Percentiles rank a stretch among this genome's conserved stretches.
phyloP scores from a whole-genome alignment of 1,284 basidiomycete species.

The Exobasidium rhododendri region DNA sequence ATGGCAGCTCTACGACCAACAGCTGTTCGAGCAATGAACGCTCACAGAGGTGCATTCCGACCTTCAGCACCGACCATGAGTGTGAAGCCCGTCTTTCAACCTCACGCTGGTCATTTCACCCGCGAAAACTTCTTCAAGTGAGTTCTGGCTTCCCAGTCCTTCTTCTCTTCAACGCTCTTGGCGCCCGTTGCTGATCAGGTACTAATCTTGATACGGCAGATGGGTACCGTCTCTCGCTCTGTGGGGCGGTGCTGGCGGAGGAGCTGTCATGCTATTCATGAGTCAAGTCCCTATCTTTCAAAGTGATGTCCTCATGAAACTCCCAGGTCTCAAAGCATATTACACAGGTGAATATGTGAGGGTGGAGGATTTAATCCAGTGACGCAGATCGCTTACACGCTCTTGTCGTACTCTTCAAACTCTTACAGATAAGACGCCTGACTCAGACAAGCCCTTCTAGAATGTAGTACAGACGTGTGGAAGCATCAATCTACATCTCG shows the following conservation, averaged over 20 bases:
- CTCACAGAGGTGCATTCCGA: slow-evolving; percentile 14
- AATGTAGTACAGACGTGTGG: not conserved
- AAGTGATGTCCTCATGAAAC: slow-evolving; percentile 41
- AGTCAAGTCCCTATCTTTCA: slow-evolving; percentile 45
- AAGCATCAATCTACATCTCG: slow-evolving; percentile 6
- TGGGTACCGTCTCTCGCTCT: slow-evolving; percentile 42
- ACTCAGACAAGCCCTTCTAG: slow-evolving; percentile 31
- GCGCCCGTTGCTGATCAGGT: no score
- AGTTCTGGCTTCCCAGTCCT: slow-evolving; percentile 11
- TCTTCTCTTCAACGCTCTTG: not conserved
- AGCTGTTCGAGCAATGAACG: slow-evolving; percentile 8
- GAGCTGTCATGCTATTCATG: slow-evolving; percentile 44
- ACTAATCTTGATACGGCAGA: slow-evolving; percentile 21
- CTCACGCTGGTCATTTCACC: slow-evolving; percentile 38
- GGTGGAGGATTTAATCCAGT: not conserved
- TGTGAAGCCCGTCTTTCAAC: slow-evolving; percentile 42
- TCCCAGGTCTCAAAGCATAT: slow-evolving; percentile 34
- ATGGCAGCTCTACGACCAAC: slow-evolving; percentile 13
- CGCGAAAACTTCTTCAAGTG: slow-evolving; percentile 29
- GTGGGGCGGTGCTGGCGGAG: slow-evolving; percentile 44
- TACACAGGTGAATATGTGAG: not conserved
- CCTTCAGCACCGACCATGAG: not conserved
- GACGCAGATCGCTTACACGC: not conserved
- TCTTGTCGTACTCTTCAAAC: no score
- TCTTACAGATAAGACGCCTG: slow-evolving; percentile 25